phyloP scores from a whole-genome alignment of 306 rosid genomes.

The Biancaea sappan region DNA sequence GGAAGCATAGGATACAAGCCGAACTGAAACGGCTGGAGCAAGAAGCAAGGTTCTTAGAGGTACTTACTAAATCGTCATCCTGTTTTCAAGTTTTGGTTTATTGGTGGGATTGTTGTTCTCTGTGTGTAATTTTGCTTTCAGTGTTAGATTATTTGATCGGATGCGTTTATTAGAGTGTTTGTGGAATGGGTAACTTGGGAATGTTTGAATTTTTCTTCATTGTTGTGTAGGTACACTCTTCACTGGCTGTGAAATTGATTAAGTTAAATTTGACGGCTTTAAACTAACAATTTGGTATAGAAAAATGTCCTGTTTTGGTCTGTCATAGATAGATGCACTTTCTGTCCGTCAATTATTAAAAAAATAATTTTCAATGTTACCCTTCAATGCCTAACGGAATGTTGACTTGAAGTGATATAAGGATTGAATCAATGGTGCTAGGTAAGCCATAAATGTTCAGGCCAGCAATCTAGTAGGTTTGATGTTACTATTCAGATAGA shows the following conservation, averaged over 20 bases:
- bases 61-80: slow-evolving; percentile 35
- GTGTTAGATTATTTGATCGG: slow-evolving; percentile 13
- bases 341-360: too few species aligned
- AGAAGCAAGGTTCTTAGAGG: slow-evolving; percentile 92
- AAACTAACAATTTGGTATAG: not conserved
- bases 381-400: not conserved
- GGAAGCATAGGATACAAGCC: slow-evolving; percentile 91
- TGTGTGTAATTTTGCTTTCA: slow-evolving; percentile 21
- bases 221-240: not conserved
- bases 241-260: not conserved
- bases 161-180: slow-evolving; percentile 15
- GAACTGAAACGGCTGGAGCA: slow-evolving; percentile 90
- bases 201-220: slow-evolving; percentile 28
- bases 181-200: slow-evolving; percentile 21
- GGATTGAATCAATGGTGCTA: not conserved
- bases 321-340: not conserved
- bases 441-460: not conserved
- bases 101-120: not conserved
- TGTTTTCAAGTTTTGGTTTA: slow-evolving; percentile 20
- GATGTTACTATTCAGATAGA: not conserved
- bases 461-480: not conserved
- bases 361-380: not conserved
- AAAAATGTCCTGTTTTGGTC: not conserved
- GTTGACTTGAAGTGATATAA: not conserved
- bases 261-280: slow-evolving; percentile 4